phyloP scores from a whole-genome alignment of 192 early-diverging fungal genomes.

The Coemansia sp. region DNA sequence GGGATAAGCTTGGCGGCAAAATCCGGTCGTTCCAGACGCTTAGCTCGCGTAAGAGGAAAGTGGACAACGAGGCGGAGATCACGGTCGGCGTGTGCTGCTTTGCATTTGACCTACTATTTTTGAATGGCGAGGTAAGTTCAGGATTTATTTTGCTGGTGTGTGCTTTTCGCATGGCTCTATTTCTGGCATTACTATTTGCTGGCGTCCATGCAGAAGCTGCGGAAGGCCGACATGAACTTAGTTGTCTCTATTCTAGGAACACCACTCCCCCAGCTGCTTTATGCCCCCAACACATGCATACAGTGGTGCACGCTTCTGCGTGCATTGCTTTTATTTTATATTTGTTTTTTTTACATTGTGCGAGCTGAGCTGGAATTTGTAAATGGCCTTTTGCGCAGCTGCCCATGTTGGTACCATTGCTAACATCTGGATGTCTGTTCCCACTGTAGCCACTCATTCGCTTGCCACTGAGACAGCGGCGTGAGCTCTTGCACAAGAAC shows the following conservation, averaged over 20 bases:
- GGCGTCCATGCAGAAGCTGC: conserved; percentile 2
- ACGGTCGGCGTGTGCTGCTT: conserved; percentile 95
- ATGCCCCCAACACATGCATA: conserved; percentile 14
- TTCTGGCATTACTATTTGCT: not conserved
- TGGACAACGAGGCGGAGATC: conserved; percentile 90
- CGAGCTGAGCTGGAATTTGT: not conserved
- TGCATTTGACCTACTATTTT: conserved; percentile 94
- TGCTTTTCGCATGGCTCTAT: conserved; percentile 2
- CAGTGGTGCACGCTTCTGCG: conserved; percentile 1
- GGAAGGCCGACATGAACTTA: too few species aligned
- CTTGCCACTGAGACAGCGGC: conserved; percentile 74
- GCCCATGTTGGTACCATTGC: not conserved
- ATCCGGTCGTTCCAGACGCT: conserved; percentile 98
- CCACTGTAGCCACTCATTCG: conserved; percentile 70
- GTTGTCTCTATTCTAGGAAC: not conserved
- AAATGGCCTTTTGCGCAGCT: not conserved
- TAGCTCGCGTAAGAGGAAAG: conserved; percentile 94
- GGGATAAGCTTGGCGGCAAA: conserved; percentile 84
- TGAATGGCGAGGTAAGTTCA: conserved; percentile 79
- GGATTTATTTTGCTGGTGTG: conserved; percentile 4
- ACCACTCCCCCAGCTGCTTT: not conserved
- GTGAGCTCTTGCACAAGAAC: conserved; percentile 67
- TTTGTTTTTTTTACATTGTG: conserved; percentile 3
- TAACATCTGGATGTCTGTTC: not conserved
- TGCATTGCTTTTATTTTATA: conserved; percentile 5